Evolutionary conservation across 441 rosid species (phyloP), one percentile per base, ranked within the genome.

Genomic region (Geranium incanum): DNA sequence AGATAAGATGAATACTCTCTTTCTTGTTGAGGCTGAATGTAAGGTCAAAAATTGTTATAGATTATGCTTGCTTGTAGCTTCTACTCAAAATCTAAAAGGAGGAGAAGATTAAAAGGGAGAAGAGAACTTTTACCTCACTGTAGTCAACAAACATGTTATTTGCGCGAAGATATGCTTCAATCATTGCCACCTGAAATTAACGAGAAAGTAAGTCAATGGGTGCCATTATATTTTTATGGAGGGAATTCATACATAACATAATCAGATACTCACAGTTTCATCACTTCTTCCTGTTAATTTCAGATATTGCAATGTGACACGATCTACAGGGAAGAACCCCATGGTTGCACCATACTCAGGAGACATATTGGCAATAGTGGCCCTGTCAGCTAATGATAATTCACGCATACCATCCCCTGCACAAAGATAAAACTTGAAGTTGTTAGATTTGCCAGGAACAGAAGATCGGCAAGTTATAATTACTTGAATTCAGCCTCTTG

Each of bases 341-440:
- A 95, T 95, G 82, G 99, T 95, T 77, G 99, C 98, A 83, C 99
- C 99, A 78, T 95, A 95, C 80, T 95, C 99, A 0, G 99, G 99
- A 77, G 99, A 91, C 99, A 95, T 95, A 74, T 95, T 95, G 69
- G 98, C 99, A 74, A 93, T 95, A 18, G 99, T 95, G 12, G 99
- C 99, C 85, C 99, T 88, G 84, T 95, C 99, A 74, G 99, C 99
- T 70, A 95, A 85, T 74, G 99, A 89, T 12, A 95, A 86, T 77
- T 83, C 80, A 73, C 97, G 81, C 98, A 95, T 89, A 59, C 99
- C 98, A 81, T 81, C 90, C 63, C 99, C 98, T 95, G 83, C 68
- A 75, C 73, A 95, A 98, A 33, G 96, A 15, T 52, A n/a, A 52
- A 52, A 71, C 55, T 16, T n/a, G 4, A 55, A 18, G 19, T 52